Conservation (phyloP, 108 stramenopile species). For the Fragilaria radians region DNA sequence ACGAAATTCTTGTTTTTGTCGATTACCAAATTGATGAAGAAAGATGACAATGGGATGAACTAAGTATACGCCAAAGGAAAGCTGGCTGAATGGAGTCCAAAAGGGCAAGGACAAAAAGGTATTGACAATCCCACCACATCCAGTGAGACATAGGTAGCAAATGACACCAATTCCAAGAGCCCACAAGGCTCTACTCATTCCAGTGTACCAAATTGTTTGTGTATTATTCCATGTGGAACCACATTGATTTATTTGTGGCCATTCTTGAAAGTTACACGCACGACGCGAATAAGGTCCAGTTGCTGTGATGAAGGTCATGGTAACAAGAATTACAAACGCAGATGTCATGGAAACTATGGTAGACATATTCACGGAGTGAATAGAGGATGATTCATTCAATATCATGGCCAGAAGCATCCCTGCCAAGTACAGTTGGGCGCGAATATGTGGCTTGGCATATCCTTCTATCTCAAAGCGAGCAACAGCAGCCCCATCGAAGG, state of each 20-base stretch:
- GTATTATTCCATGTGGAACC: constrained; percentile 28
- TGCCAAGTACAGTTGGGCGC: constrained; percentile 42
- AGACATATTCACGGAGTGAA: constrained; percentile 4
- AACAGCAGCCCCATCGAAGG: constrained; percentile 40
- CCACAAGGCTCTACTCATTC: constrained; percentile 33
- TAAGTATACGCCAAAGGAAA: constrained; percentile 43
- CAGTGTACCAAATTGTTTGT: constrained; percentile 29
- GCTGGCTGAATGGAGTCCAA: constrained; percentile 44
- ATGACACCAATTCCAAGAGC: constrained; percentile 24
- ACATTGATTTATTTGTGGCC: constrained; percentile 12
- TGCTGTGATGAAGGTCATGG: constrained; percentile 28
- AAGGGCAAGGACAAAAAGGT: constrained; percentile 26
- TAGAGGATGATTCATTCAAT: constrained; percentile 2
- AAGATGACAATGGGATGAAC: constrained; percentile 53
- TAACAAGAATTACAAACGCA: constrained; percentile 11
- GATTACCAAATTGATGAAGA: constrained; percentile 29
- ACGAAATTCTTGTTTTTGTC: constrained; percentile 30
- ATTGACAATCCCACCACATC: constrained; percentile 4
- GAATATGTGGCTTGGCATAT: constrained; percentile 48
- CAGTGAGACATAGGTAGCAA: constrained; percentile 23
- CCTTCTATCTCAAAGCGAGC: constrained; percentile 41
- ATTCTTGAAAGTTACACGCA: constrained; percentile 40
- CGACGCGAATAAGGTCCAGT: constrained; percentile 38
- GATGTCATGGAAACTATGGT: no score
- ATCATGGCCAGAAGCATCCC: constrained; percentile 44